Percentiles rank a stretch among this genome's conserved stretches.
phyloP scores from a whole-genome alignment of 1,284 basidiomycete species.

The Ustilago cynodontis region DNA sequence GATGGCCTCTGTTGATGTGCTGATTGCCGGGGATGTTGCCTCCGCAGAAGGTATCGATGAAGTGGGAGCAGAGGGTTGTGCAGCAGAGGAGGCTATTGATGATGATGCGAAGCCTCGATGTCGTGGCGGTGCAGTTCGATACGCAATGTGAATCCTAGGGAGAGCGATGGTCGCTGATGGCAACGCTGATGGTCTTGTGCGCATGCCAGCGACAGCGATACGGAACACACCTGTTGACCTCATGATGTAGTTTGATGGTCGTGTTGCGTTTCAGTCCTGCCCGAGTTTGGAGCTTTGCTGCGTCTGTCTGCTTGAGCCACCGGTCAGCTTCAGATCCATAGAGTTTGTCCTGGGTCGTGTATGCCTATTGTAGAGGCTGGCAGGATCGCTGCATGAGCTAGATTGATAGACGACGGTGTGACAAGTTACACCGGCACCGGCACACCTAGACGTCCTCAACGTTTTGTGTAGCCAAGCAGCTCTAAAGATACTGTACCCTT shows the following conservation, averaged over 20 bases:
- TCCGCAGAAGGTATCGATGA: background rate
- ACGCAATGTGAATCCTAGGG: background rate
- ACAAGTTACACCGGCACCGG: background rate
- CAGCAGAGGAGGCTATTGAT: background rate
- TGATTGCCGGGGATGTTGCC: background rate
- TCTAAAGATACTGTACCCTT: background rate
- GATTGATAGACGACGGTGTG: background rate
- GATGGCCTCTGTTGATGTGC: conserved; percentile 10
- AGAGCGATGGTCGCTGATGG: conserved; percentile 5
- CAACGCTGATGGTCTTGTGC: conserved; percentile 16
- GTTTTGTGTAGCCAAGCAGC: conserved; percentile 15
- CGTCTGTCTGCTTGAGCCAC: too few relatives aligned
- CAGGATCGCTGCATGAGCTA: background rate
- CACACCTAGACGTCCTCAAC: too few relatives aligned
- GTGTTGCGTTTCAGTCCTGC: background rate
- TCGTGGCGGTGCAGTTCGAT: background rate
- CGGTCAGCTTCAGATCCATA: too few relatives aligned
- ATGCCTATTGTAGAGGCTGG: background rate
- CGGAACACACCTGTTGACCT: conserved; percentile 21
- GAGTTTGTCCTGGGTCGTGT: background rate
- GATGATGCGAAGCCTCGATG: conserved; percentile 34
- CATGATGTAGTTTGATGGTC: background rate
- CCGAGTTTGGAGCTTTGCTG: background rate
- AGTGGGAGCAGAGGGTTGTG: conserved; percentile 11
- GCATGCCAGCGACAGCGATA: conserved; percentile 20